phyloP scores from a whole-genome alignment of 345 rosid species.

The Mangifera indica region DNA sequence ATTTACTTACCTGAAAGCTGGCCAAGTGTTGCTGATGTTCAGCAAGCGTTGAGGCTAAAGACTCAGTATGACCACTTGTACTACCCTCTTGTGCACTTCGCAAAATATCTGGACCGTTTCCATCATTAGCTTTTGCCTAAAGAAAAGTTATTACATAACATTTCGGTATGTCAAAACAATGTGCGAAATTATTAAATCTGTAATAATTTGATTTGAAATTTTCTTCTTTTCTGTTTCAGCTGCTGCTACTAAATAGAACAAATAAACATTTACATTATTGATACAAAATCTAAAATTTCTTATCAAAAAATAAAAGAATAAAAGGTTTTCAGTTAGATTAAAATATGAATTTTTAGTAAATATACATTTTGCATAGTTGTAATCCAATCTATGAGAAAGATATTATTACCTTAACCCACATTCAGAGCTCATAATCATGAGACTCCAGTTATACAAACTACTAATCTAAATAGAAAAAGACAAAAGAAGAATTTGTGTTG shows the following conservation, averaged over 20 bases:
- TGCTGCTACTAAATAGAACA: too few species aligned
- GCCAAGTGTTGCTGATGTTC: conserved; percentile 99
- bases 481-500: not conserved
- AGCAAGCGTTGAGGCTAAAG: conserved; percentile 80
- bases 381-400: not conserved
- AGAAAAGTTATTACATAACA: conserved; percentile 21
- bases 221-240: not conserved
- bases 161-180: conserved; percentile 4
- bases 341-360: not conserved
- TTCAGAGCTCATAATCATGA: not conserved
- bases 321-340: not conserved
- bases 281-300: too few species aligned
- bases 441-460: not conserved
- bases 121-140: conserved; percentile 95
- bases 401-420: not conserved
- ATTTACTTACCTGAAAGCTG: conserved; percentile 78
- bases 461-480: not conserved
- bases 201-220: not conserved
- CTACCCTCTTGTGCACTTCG: conserved; percentile 72
- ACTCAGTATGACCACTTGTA: conserved; percentile 85
- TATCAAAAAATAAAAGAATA: too few species aligned
- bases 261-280: not conserved
- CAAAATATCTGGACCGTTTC: conserved; percentile 97
- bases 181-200: conserved; percentile 6
- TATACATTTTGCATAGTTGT: not conserved